phyloP scores from a whole-genome alignment of 192 early-diverging fungal species.

The Lunasporangiospora selenospora region DNA sequence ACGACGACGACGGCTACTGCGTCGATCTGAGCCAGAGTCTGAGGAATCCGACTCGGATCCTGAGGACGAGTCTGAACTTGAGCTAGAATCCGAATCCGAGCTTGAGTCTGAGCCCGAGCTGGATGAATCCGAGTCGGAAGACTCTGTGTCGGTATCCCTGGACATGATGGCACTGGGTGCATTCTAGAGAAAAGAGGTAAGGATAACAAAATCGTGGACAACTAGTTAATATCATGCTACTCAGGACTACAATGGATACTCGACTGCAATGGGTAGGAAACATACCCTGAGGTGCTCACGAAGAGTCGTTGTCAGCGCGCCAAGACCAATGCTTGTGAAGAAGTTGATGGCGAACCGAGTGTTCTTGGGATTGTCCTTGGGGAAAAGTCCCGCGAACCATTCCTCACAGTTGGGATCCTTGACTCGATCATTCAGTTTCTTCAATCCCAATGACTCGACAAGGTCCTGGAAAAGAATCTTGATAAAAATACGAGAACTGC shows the following conservation, averaged over 20 bases:
- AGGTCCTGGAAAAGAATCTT: constrained; percentile 96
- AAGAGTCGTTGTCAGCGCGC: constrained; percentile 91
- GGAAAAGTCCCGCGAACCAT: constrained; percentile 88
- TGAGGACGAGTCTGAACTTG: constrained; percentile 22
- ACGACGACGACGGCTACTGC: background rate
- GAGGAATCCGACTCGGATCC: constrained; percentile 33
- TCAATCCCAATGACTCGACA: constrained; percentile 81
- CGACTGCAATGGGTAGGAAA: too few relatives aligned
- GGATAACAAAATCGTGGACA: background rate
- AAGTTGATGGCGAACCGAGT: constrained; percentile 98
- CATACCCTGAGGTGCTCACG: constrained; percentile 81
- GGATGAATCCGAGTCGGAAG: constrained; percentile 41
- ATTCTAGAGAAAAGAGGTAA: constrained; percentile 38
- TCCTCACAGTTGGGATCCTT: constrained; percentile 74
- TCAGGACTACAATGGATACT: too few relatives aligned
- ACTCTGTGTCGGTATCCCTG: constrained; percentile 56
- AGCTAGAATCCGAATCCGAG: constrained; percentile 48
- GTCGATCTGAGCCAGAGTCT: constrained; percentile 16
- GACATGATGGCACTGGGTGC: constrained; percentile 75
- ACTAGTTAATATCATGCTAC: constrained; percentile 1
- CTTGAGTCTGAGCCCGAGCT: constrained; percentile 39
- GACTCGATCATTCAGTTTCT: constrained; percentile 72
- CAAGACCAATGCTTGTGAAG: constrained; percentile 93
- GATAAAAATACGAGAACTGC: constrained; percentile 95
- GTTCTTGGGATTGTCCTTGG: constrained; percentile 84